These are phyloP conservation scores for Saccharomycopsis capsularis DNA, from an alignment of 805 yeast genomes.

Conservation along the genomic window DNA sequence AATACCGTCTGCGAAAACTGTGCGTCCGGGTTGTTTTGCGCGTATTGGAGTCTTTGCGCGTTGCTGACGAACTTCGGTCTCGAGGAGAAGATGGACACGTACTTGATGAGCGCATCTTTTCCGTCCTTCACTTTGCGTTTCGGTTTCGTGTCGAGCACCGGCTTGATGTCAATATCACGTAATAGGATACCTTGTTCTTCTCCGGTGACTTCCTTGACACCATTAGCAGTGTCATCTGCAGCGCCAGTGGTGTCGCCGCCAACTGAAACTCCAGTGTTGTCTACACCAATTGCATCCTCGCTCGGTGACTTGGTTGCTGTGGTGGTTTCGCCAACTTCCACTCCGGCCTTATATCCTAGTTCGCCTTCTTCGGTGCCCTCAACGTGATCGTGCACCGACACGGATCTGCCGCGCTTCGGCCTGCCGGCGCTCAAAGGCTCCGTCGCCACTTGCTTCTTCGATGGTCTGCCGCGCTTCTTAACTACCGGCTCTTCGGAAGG, in stretches of 20 bases:
- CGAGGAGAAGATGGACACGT: conserved; percentile 16
- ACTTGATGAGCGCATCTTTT: conserved; percentile 8
- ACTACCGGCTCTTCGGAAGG: neutral
- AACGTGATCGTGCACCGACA: neutral
- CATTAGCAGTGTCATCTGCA: neutral
- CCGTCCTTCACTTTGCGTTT: conserved; percentile 17
- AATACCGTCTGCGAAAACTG: conserved; percentile 23
- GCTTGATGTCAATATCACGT: neutral
- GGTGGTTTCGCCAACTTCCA: neutral
- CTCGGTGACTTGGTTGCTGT: no score
- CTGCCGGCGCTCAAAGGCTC: neutral
- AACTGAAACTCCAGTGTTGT: neutral
- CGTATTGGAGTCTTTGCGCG: conserved; percentile 22
- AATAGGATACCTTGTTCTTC: neutral
- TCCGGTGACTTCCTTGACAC: neutral
- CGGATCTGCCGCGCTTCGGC: neutral
- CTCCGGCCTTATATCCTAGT: neutral
- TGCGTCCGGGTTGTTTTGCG: conserved; percentile 23
- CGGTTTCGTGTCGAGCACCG: conserved; percentile 8
- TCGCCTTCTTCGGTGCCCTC: no score
- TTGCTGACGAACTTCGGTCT: conserved; percentile 13
- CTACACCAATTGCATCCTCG: neutral
- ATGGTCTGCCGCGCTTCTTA: conserved; percentile 8
- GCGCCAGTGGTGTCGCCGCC: conserved; percentile 14
- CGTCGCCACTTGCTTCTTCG: neutral